Evolutionary conservation across 306 rosid species (phyloP), one percentile per base, ranked within the genome.

Genomic region (Chamaecrista fasciculata): DNA sequence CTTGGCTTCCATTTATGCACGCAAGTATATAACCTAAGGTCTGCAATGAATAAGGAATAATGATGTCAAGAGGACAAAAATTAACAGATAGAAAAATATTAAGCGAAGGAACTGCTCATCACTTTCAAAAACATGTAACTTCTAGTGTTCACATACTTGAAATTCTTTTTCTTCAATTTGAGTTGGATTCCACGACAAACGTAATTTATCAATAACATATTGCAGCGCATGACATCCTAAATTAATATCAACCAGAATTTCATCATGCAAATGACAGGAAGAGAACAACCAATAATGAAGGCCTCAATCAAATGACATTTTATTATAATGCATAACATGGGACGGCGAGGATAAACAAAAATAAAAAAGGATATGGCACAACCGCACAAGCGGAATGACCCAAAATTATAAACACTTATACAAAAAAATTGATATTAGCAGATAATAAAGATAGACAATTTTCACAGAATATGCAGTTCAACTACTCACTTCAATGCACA

Each of bases 1-100:
- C 2, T 83, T 81, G 20, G 94, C 86, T 73, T 91, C 96, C 96
- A 86, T 86, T 65, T 11, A 5, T 11, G 28, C 12, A 47, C 36
- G 36, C 3, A 6, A 57, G 26, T 48, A 5, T 62, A 20, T 39
- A 19, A 19, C 80, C 75, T 71, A 39, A 31, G 40, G 11, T 62
- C 28, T 50, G 20, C 52, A 37, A 25, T 37, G 25, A 62, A 67
- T 11, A 25, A 31, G 18, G 42, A 44, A 25, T n/a, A 3, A 16
- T 9, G 7, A 26, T 14, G 37, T 44, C 56, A 44, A 49, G 25
- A 64, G 42, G n/a, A 64, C 49, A 49, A 5, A 43, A 64, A 44
- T n/a, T 44, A 26, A 31, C 8, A 11, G 11, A 2, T 10, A 51
- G 33, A 24, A 11, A 51, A 51, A 51, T 33, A 51, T 3, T 3